Evolutionary conservation across 2,329 filamentous ascomycete genomes (phyloP).

Genomic region (Aurifilum marmelostoma): DNA sequence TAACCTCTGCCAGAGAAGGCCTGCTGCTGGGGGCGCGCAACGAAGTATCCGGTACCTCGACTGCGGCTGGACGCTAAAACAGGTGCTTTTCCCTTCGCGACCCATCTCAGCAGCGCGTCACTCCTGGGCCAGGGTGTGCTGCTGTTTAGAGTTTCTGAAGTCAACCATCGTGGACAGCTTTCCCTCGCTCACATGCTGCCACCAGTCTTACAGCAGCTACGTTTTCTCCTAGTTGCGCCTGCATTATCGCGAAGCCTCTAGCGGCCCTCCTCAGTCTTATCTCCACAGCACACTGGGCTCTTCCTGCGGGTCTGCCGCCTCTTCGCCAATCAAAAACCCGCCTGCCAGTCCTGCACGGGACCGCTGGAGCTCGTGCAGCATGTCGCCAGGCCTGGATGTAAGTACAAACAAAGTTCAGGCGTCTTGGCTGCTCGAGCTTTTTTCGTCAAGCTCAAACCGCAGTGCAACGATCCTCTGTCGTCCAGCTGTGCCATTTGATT

Average conservation of each 20-base stretch:
- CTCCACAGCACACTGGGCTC: slow-evolving; percentile 5
- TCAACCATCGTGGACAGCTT: slow-evolving; percentile 11
- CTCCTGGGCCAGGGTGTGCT: slow-evolving; percentile 2
- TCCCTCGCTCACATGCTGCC: slow-evolving; percentile 1
- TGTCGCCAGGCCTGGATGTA: slow-evolving; percentile 27
- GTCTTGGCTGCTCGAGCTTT: slow-evolving; percentile 7
- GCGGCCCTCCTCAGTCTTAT: slow-evolving; percentile 16
- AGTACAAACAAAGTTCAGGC: slow-evolving; percentile 25
- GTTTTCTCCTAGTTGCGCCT: slow-evolving; percentile 4
- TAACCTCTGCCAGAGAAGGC: not conserved
- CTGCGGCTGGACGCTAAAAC: slow-evolving; percentile 1
- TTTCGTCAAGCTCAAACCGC: slow-evolving; percentile 20
- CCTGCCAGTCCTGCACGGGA: slow-evolving; percentile 21
- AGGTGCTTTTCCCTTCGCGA: slow-evolving; percentile 13
- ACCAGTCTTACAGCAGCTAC: not conserved
- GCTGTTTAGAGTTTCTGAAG: not conserved
- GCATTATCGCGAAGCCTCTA: slow-evolving; percentile 22
- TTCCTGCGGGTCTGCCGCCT: slow-evolving; percentile 22
- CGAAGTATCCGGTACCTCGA: slow-evolving; percentile 33
- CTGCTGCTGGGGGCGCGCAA: slow-evolving; percentile 8
- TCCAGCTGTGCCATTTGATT: not conserved
- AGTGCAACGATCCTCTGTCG: slow-evolving; percentile 14
- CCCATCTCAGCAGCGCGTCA: slow-evolving; percentile 8
- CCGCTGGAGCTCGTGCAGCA: slow-evolving; percentile 23
- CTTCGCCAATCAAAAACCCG: slow-evolving; percentile 27